phyloP scores from a whole-genome alignment of 441 rosid genomes.

The Breynia disticha region DNA sequence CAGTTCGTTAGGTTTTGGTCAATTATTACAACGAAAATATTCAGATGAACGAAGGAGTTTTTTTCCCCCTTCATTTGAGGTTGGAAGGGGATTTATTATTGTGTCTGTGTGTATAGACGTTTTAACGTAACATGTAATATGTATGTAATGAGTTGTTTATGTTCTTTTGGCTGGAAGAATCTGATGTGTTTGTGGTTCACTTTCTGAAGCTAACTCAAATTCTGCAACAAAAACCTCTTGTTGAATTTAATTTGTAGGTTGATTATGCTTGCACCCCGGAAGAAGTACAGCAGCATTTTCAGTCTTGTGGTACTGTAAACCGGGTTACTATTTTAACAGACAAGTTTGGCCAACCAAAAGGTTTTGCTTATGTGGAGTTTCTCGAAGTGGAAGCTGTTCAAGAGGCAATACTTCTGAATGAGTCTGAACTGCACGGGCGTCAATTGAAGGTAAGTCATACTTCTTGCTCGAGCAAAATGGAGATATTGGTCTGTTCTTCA shows the following conservation, averaged over 20 bases:
- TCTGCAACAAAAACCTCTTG: neutral
- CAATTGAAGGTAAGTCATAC: constrained; percentile 49
- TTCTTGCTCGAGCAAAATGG: neutral
- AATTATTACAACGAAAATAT: too few species aligned
- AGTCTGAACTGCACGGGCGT: constrained; percentile 91
- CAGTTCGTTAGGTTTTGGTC: too few species aligned
- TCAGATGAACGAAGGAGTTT: too few species aligned
- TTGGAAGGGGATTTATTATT: too few species aligned
- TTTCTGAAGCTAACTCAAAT: neutral
- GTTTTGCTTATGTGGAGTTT: constrained; percentile 91
- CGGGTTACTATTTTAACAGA: constrained; percentile 86
- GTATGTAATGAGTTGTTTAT: too few species aligned
- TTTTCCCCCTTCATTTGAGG: too few species aligned
- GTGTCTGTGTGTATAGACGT: too few species aligned
- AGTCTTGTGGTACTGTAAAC: constrained; percentile 87
- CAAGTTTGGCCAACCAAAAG: constrained; percentile 89
- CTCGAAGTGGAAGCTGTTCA: constrained; percentile 74
- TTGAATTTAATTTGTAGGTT: constrained; percentile 38
- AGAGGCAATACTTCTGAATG: constrained; percentile 68
- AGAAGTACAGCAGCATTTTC: constrained; percentile 95
- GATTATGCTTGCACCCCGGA: constrained; percentile 92
- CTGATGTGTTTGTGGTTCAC: neutral
- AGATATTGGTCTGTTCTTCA: neutral
- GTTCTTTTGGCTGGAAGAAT: too few species aligned
- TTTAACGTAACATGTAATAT: too few species aligned